Conservation (phyloP, 345 rosid species). For the Citrus mangshanensis region DNA sequence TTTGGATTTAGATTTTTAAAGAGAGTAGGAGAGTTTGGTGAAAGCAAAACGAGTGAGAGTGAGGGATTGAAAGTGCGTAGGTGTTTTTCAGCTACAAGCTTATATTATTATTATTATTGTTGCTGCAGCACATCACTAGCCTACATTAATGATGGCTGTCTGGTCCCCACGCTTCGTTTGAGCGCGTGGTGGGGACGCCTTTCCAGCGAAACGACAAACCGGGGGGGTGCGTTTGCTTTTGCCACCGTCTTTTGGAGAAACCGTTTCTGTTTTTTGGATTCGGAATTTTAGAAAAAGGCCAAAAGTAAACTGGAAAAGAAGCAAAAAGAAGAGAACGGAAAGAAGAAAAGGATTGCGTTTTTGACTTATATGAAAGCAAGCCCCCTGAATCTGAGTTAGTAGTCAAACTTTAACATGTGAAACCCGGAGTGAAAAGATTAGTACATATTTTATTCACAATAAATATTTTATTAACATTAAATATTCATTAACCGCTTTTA, state of each 20-base stretch:
- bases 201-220: conserved; percentile 19
- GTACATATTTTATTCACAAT: too few relatives aligned
- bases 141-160: conserved; percentile 25
- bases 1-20: neutral
- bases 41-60: neutral
- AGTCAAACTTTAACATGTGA: neutral
- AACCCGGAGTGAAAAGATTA: neutral
- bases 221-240: conserved; percentile 2
- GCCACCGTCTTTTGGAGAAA: conserved; percentile 8
- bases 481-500: neutral
- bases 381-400: neutral
- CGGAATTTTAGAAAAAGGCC: neutral
- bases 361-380: neutral
- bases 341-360: neutral
- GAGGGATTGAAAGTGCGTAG: neutral
- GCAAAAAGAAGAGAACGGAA: neutral
- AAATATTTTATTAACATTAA: too few relatives aligned
- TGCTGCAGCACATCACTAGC: too few relatives aligned
- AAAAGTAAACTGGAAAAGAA: neutral
- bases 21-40: conserved; percentile 16
- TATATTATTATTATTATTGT: too few relatives aligned
- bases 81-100: neutral
- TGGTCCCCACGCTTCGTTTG: conserved; percentile 15
- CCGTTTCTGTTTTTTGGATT: neutral
- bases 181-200: conserved; percentile 15